Evolutionary conservation across 371 early-diverging fungal species (phyloP), one percentile per base, ranked within the genome.

Genomic region (Mucor sp.): DNA sequence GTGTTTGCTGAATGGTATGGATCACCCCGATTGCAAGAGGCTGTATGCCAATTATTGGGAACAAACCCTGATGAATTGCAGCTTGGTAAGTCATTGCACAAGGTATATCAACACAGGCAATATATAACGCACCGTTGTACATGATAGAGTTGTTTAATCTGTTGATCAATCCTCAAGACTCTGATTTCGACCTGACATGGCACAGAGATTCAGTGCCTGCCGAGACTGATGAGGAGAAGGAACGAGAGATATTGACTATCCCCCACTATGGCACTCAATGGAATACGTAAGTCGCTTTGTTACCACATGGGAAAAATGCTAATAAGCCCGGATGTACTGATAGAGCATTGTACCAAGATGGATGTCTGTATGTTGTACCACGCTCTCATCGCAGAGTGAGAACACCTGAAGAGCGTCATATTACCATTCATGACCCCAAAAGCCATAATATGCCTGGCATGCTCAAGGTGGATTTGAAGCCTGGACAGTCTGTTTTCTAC

Each of bases 211-310:
- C 80, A 30, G 68, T 84, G 28, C 67, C 74, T 44, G 81, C 81
- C 14, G 80, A 81, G 37, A 76, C 80, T 7, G 44, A 69, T 1
- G 77, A 68, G 27, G 78, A 82, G 35, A 74, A 78, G 43, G 86
- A 85, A 58, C 27, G 63, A 11, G 77, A 77, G 30, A 74, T 74
- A 23, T 66, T 85, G 43, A 61, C 67, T 8, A 76, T 84, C 53
- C 86, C 86, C n/a, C 86, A 84, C 60, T 82, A 81, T 67, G 86
- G 86, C n/a, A 85, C 86, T 15, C 86, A 85, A 67, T 85, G 86
- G 84, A 85, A 85, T 69, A 84, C 83, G 76, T 70, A 70, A 70
- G 57, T 30, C 28, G 12, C n/a, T n/a, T n/a, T n/a, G 6, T 33
- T n/a, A 30, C 25, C 17, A 21, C 28, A 55, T 28, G 8, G 25